Percentiles rank a stretch among this genome's conserved stretches.
Conservation (phyloP, 164 flowering plant species). For the Santalum album region DNA sequence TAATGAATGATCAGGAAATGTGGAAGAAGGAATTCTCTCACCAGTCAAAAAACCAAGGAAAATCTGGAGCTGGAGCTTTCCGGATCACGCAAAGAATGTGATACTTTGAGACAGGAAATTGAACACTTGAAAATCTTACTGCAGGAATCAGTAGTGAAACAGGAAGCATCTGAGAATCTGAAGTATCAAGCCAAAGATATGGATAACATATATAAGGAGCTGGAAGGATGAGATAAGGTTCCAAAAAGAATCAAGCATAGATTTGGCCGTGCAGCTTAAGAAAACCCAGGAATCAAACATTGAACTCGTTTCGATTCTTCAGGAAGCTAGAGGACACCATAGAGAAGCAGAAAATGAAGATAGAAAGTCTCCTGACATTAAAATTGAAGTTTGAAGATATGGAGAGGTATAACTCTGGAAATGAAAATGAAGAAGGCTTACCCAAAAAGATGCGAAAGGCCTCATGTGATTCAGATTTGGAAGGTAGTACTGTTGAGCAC, state of each 20-base stretch:
- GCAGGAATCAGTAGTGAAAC: not conserved
- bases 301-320: not conserved
- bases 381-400: not conserved
- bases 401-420: not conserved
- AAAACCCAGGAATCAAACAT: not conserved
- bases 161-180: not conserved
- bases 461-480: slow-evolving; percentile 8
- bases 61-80: not conserved
- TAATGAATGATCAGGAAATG: not conserved
- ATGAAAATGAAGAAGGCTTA: not conserved
- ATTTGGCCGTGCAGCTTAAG: not conserved
- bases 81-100: not conserved
- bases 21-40: not conserved
- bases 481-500: slow-evolving; percentile 5
- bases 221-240: not conserved
- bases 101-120: not conserved
- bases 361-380: not conserved
- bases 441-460: not conserved
- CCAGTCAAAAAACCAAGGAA: not conserved
- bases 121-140: not conserved
- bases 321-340: not conserved
- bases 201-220: not conserved
- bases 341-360: not conserved
- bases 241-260: not conserved
- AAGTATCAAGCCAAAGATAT: not conserved